Percentiles rank a stretch among this genome's conserved stretches.
phyloP scores from a whole-genome alignment of 2,329 filamentous ascomycete species.

The Pyricularia pennisetigena region DNA sequence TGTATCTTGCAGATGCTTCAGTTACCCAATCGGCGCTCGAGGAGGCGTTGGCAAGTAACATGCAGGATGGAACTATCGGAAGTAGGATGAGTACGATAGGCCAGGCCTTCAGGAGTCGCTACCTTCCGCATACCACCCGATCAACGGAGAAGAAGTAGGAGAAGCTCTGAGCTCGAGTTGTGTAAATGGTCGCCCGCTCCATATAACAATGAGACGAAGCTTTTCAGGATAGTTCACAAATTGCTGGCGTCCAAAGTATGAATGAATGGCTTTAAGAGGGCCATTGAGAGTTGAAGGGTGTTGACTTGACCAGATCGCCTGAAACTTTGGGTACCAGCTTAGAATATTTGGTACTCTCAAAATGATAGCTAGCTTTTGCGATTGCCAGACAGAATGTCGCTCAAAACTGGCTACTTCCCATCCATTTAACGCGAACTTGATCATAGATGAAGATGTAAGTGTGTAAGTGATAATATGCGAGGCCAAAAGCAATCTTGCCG shows the following conservation, averaged over 20 bases:
- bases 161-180: background rate
- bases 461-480: background rate
- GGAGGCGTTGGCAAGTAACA: constrained; percentile 12
- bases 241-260: background rate
- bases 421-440: background rate
- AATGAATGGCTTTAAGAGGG: background rate
- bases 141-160: background rate
- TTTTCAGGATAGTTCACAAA: background rate
- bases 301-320: background rate
- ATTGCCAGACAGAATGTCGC: background rate
- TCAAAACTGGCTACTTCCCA: background rate
- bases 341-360: background rate
- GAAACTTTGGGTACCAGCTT: background rate
- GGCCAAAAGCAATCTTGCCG: background rate
- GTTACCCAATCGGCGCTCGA: constrained; percentile 14
- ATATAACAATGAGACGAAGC: background rate
- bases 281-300: background rate
- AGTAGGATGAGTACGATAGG: constrained; percentile 5
- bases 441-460: background rate
- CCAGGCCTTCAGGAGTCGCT: constrained; percentile 4
- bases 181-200: background rate
- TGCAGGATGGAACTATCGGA: constrained; percentile 7
- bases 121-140: background rate
- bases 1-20: constrained; percentile 8
- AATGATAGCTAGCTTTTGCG: background rate